Percentiles rank a stretch among this genome's conserved stretches.
phyloP scores from a whole-genome alignment of 164 flowering plant genomes.

The Brasenia schreberi region DNA sequence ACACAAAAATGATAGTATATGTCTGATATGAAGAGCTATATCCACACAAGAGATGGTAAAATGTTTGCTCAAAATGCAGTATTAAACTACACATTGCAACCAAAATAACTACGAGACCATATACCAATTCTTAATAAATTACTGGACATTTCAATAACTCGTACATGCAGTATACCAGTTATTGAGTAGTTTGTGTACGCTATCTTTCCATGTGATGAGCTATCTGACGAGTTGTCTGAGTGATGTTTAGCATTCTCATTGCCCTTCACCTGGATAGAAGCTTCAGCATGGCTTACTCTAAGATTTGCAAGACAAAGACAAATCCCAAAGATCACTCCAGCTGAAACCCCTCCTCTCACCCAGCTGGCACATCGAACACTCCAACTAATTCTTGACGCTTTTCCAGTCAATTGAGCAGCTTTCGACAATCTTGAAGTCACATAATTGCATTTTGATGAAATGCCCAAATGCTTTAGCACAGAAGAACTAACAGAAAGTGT shows the following conservation, averaged over 20 bases:
- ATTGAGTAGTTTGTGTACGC: conserved; percentile 68
- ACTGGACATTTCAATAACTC: too few species aligned
- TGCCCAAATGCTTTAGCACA: conserved; percentile 17
- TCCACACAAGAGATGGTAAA: not conserved
- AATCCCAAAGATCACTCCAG: conserved; percentile 39
- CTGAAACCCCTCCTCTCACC: conserved; percentile 26
- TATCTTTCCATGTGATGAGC: conserved; percentile 55
- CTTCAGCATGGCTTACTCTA: conserved; percentile 48
- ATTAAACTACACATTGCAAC: too few species aligned
- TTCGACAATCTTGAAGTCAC: conserved; percentile 24
- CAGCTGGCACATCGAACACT: conserved; percentile 24
- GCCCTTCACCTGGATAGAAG: conserved; percentile 14
- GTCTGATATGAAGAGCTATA: not conserved
- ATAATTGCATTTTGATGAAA: conserved; percentile 23
- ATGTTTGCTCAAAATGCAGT: not conserved
- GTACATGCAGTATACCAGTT: conserved; percentile 29
- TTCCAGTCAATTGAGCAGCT: conserved; percentile 20
- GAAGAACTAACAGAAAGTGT: conserved; percentile 14
- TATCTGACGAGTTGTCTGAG: conserved; percentile 2
- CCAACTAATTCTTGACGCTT: conserved; percentile 26
- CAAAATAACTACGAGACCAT: too few species aligned
- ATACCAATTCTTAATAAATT: too few species aligned
- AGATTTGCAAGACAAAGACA: conserved; percentile 42
- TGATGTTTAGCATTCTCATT: not conserved
- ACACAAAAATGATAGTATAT: not conserved